phyloP scores from a whole-genome alignment of 2,329 filamentous ascomycete genomes.

The Pseudogymnoascus sp. region DNA sequence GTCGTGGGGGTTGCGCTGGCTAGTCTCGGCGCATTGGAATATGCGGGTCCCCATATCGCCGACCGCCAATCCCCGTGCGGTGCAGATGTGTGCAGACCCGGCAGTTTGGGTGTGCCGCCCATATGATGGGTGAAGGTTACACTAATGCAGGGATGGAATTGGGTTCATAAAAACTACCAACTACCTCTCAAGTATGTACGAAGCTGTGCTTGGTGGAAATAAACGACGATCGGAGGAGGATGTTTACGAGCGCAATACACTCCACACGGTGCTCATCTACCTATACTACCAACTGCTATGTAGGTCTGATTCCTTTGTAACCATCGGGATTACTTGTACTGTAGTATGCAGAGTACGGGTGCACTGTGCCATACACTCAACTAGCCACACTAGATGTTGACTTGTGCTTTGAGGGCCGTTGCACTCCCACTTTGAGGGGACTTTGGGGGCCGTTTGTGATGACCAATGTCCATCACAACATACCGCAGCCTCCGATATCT shows the following conservation, averaged over 20 bases:
- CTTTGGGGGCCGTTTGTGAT: not conserved
- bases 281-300: not conserved
- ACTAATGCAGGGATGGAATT: not conserved
- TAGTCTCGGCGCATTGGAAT: not conserved
- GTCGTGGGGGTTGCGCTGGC: too few species aligned
- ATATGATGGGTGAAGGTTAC: not conserved
- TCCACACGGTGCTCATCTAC: not conserved
- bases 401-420: not conserved
- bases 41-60: not conserved
- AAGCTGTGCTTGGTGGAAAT: not conserved
- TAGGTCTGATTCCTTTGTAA: not conserved
- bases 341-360: not conserved
- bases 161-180: not conserved
- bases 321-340: not conserved
- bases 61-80: slow-evolving; percentile 3
- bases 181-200: not conserved
- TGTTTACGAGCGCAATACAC: not conserved
- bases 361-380: not conserved
- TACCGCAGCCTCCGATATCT: not conserved
- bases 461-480: not conserved
- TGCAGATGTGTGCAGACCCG: not conserved
- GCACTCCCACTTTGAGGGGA: not conserved
- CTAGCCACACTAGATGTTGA: not conserved
- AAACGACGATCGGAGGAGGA: not conserved
- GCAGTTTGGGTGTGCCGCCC: not conserved